Evolutionary conservation across 331 rosid species (phyloP).

Genomic region (Arachis monticola): DNA sequence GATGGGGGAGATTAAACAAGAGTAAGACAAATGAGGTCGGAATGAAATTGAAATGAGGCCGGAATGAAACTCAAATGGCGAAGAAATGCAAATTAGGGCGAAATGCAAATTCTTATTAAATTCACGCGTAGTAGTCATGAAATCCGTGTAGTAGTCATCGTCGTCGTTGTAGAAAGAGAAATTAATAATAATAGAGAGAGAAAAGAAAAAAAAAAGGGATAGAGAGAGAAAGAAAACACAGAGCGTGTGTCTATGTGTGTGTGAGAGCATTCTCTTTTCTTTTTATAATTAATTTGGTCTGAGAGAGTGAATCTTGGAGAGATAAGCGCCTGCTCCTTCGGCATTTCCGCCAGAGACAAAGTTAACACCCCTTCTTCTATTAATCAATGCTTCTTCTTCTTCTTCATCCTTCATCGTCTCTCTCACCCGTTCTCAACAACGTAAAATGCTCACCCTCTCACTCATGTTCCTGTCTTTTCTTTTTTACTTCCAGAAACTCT

Average conservation of each 20-base stretch:
- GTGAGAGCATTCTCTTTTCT: neutral
- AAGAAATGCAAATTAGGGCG: conserved; percentile 57
- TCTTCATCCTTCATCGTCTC: neutral
- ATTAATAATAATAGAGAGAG: conserved; percentile 19
- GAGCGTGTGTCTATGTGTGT: neutral
- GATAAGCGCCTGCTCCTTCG: conserved; percentile 69
- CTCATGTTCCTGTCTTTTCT: neutral
- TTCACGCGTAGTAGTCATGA: conserved; percentile 85
- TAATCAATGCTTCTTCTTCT: neutral
- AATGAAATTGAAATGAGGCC: conserved; percentile 84
- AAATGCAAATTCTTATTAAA: conserved; percentile 67
- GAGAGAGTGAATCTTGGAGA: conserved; percentile 46
- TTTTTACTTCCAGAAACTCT: neutral
- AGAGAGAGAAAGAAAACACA: conserved; percentile 30
- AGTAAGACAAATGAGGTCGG: conserved; percentile 78
- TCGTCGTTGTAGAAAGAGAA: conserved; percentile 55
- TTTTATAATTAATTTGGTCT: conserved; percentile 1
- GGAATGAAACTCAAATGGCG: conserved; percentile 77
- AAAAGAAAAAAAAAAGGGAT: conserved; percentile 25
- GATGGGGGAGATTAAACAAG: too few relatives aligned
- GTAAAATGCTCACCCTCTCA: neutral
- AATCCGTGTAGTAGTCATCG: conserved; percentile 73
- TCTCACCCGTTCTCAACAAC: neutral
- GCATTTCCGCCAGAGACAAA: conserved; percentile 63
- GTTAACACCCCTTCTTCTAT: conserved; percentile 36